Evolutionary conservation across 2,329 filamentous ascomycete genomes (phyloP).

Genomic region (Alternaria hordeiaustralica): DNA sequence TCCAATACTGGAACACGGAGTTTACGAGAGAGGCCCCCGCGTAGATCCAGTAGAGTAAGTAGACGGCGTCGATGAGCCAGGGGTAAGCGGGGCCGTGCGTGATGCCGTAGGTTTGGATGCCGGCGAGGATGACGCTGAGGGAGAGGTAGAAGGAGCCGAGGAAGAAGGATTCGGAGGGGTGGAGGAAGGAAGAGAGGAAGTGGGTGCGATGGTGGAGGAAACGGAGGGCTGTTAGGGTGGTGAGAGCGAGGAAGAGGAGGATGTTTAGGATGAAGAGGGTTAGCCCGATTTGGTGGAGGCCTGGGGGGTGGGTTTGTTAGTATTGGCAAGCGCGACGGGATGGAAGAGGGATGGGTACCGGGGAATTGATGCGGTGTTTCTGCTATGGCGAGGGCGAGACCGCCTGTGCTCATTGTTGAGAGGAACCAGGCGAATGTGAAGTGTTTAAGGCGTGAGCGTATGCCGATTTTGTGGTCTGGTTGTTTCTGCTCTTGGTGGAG

Average conservation of each 20-base stretch:
- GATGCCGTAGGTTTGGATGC: constrained; percentile 43
- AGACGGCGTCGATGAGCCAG: constrained; percentile 46
- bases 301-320: constrained; percentile 29
- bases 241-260: constrained; percentile 48
- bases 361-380: constrained; percentile 51
- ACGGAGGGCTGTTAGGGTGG: constrained; percentile 42
- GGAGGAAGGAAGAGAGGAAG: constrained; percentile 51
- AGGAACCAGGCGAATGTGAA: constrained; percentile 57
- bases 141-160: constrained; percentile 50
- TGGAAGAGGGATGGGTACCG: constrained; percentile 13
- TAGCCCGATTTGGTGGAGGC: constrained; percentile 58
- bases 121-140: constrained; percentile 46
- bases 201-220: constrained; percentile 50
- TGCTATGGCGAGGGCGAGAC: constrained; percentile 51
- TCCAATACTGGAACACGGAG: constrained; percentile 60
- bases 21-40: constrained; percentile 43
- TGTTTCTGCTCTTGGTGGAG: not conserved
- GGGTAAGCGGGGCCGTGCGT: constrained; percentile 38
- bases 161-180: constrained; percentile 58
- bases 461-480: constrained; percentile 3
- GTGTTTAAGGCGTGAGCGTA: constrained; percentile 38
- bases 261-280: constrained; percentile 59
- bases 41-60: constrained; percentile 52
- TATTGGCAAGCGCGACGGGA: too few species aligned
- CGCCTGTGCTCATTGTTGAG: constrained; percentile 56